Evolutionary conservation across 2,329 filamentous ascomycete genomes (phyloP).

Genomic region (Fusarium sp.): DNA sequence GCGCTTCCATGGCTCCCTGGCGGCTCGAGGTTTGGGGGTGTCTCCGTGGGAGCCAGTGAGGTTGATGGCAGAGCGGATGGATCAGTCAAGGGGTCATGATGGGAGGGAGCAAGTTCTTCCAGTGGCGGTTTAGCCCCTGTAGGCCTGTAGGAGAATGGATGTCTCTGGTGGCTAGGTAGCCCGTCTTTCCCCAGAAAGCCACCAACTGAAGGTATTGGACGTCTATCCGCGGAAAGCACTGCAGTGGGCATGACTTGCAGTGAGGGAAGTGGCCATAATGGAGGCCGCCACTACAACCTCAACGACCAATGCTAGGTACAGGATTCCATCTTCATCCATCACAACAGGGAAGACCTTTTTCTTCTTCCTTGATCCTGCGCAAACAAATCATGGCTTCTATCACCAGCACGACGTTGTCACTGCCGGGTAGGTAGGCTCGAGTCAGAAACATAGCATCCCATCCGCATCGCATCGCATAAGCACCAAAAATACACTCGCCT

Average conservation of each 20-base stretch:
- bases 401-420: background rate
- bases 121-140: slow-evolving; percentile 15
- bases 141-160: background rate
- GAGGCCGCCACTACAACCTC: background rate
- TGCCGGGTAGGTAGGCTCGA: background rate
- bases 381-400: background rate
- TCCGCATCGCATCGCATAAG: background rate
- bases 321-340: background rate
- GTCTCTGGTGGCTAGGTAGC: background rate
- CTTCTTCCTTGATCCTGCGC: background rate
- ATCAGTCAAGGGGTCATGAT: background rate
- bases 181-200: slow-evolving; percentile 25
- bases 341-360: background rate
- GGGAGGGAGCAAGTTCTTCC: slow-evolving; percentile 12
- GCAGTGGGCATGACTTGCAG: background rate
- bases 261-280: background rate
- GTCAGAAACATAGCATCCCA: background rate
- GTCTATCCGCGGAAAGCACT: background rate
- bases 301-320: background rate
- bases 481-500: slow-evolving; percentile 30
- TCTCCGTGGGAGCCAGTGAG: slow-evolving; percentile 8
- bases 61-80: background rate
- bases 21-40: slow-evolving; percentile 6
- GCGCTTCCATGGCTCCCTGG: slow-evolving; percentile 21
- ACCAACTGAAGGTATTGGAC: slow-evolving; percentile 2